Conservation (phyloP, 2,329 filamentous ascomycete genomes). For the Calonectria pseudoturangicola region DNA sequence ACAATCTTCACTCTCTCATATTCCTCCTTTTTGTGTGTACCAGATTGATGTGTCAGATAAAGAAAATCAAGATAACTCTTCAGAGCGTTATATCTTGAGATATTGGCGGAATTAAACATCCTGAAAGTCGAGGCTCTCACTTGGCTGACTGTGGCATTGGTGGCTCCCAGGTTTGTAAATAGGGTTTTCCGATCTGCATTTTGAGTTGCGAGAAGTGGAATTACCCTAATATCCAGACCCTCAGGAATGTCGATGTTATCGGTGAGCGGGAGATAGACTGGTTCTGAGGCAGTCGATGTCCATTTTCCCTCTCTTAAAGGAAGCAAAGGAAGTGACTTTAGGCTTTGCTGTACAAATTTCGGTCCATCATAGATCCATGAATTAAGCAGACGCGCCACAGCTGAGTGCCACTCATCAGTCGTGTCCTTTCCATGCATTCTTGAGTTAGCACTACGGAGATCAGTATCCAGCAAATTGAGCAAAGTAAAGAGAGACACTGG, state of each 20-base stretch:
- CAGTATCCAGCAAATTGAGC: conserved; percentile 6
- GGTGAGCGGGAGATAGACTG: conserved; percentile 36
- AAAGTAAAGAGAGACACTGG: rapidly evolving
- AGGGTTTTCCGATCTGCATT: neutral
- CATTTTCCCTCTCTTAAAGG: conserved; percentile 33
- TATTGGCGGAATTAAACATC: neutral
- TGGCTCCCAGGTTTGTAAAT: conserved; percentile 35
- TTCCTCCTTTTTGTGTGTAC: neutral
- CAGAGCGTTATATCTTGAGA: neutral
- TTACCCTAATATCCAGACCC: conserved; percentile 14
- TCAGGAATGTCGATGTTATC: conserved; percentile 22
- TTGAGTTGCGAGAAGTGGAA: neutral
- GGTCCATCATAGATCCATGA: neutral
- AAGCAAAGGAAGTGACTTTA: conserved; percentile 26
- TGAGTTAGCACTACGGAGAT: conserved; percentile 24
- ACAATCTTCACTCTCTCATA: conserved; percentile 6
- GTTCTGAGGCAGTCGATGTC: neutral
- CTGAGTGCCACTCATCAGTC: conserved; percentile 39
- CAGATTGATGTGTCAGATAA: conserved; percentile 33
- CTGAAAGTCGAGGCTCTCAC: conserved; percentile 30
- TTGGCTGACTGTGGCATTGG: conserved; percentile 7
- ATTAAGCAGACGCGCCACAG: conserved; percentile 9
- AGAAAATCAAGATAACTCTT: conserved; percentile 37
- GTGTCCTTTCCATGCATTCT: conserved; percentile 26
- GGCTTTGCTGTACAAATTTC: neutral